A percentile compares a stretch with the other conserved stretches of the same genome.
Conservation (phyloP, 2,329 filamentous ascomycete genomes). For the Colletotrichum shisoi region DNA sequence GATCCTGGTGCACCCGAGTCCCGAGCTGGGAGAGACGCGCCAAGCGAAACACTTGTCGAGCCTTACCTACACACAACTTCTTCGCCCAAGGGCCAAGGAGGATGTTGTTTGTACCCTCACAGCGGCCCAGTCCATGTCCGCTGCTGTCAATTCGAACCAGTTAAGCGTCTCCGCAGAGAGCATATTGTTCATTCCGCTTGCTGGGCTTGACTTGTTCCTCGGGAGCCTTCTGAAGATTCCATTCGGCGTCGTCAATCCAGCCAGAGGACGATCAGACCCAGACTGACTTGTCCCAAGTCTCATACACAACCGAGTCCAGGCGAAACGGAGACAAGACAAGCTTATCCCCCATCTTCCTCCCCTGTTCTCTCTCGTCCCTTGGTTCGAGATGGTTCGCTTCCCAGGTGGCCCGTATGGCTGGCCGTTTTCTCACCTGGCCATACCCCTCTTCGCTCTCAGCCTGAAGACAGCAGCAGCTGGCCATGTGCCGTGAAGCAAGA, state of each 20-base stretch:
- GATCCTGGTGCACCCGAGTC: slow-evolving; percentile 29
- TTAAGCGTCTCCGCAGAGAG: not conserved
- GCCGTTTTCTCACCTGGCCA: not conserved
- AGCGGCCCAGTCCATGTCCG: not conserved
- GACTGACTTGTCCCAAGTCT: slow-evolving; percentile 38
- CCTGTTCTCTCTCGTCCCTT: slow-evolving; percentile 16
- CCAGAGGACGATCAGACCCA: slow-evolving; percentile 31
- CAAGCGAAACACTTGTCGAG: slow-evolving; percentile 32
- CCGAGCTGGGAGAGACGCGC: slow-evolving; percentile 22
- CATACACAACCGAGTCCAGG: slow-evolving; percentile 34
- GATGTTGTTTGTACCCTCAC: not conserved
- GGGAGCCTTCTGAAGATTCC: not conserved
- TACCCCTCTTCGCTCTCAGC: not conserved
- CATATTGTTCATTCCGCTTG: not conserved
- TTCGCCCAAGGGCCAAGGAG: not conserved
- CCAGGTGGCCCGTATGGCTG: slow-evolving; percentile 22
- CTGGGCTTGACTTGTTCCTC: not conserved
- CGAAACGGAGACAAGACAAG: slow-evolving; percentile 38
- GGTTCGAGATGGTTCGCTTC: slow-evolving; percentile 34
- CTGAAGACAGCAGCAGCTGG: slow-evolving; percentile 8
- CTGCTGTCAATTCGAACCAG: not conserved
- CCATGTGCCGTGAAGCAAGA: not conserved
- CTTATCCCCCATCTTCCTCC: slow-evolving; percentile 20
- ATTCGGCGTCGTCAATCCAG: not conserved
- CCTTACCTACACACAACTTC: not conserved